These are phyloP conservation scores for Nicotiana noctiflora DNA, from an alignment of 257 asterid species.

Conservation along the genomic window DNA sequence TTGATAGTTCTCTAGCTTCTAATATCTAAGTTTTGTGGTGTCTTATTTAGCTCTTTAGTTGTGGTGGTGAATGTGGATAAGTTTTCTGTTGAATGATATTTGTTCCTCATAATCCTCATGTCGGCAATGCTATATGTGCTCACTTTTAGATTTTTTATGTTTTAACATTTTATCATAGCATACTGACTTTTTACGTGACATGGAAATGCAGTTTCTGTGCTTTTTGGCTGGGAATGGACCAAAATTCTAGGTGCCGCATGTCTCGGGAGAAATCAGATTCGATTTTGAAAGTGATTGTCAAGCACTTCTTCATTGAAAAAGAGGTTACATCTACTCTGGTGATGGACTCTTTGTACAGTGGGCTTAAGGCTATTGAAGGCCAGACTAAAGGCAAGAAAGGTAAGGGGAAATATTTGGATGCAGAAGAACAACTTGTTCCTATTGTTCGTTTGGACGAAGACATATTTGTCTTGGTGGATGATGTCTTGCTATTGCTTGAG, in stretches of 20 bases:
- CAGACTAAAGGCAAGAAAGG: constrained; percentile 59
- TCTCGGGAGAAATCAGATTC: constrained; percentile 67
- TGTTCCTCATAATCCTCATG: background rate
- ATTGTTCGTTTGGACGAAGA: constrained; percentile 62
- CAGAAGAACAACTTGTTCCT: constrained; percentile 57
- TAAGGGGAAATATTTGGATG: constrained; percentile 44
- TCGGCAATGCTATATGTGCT: background rate
- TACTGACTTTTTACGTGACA: background rate
- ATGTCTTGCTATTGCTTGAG: constrained; percentile 73
- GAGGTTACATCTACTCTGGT: constrained; percentile 95
- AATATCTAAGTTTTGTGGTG: background rate
- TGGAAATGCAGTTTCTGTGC: constrained; percentile 61
- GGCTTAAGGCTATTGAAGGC: constrained; percentile 84
- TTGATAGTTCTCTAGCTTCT: background rate
- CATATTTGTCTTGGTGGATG: constrained; percentile 73
- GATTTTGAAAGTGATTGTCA: constrained; percentile 72
- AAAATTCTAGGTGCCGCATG: constrained; percentile 54
- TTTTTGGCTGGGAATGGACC: constrained; percentile 85
- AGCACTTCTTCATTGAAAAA: constrained; percentile 84
- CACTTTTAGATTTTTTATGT: background rate
- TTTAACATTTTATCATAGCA: background rate
- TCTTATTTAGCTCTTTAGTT: background rate
- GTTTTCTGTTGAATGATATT: background rate
- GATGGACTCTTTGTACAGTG: constrained; percentile 93
- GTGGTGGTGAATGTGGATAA: background rate